Evolutionary conservation across 1,284 basidiomycete species (phyloP).

Genomic region (Marasmius oreades): DNA sequence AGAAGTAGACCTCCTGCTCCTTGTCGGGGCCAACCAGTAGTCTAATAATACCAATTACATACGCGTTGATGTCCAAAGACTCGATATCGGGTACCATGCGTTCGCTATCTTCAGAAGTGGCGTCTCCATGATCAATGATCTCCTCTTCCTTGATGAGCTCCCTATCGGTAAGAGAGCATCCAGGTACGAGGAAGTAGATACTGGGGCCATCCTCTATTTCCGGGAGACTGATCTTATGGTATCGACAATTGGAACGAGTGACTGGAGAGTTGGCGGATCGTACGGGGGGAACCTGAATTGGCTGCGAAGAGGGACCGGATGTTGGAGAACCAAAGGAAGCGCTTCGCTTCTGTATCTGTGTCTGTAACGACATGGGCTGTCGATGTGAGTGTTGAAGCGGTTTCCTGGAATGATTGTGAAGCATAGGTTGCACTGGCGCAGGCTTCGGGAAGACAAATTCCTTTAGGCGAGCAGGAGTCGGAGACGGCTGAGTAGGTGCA

Average conservation of each 20-base stretch:
- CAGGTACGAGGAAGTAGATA: slow-evolving; percentile 59
- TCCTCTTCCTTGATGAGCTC: slow-evolving; percentile 56
- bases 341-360: slow-evolving; percentile 7
- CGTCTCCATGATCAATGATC: slow-evolving; percentile 56
- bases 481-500: slow-evolving; percentile 21
- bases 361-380: slow-evolving; percentile 21
- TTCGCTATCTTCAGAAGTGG: slow-evolving; percentile 44
- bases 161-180: slow-evolving; percentile 54
- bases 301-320: slow-evolving; percentile 2
- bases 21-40: slow-evolving; percentile 60
- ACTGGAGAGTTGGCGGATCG: slow-evolving; percentile 30
- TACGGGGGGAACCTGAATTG: neutral
- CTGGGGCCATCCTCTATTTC: slow-evolving; percentile 48
- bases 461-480: slow-evolving; percentile 26
- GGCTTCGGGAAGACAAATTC: slow-evolving; percentile 17
- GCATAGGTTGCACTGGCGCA: slow-evolving; percentile 17
- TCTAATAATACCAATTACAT: slow-evolving; percentile 51
- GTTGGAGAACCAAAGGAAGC: neutral
- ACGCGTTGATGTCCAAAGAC: slow-evolving; percentile 43
- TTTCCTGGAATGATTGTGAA: slow-evolving; percentile 12
- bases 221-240: slow-evolving; percentile 61
- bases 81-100: slow-evolving; percentile 48
- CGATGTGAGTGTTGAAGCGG: slow-evolving; percentile 28
- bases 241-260: slow-evolving; percentile 62
- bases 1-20: slow-evolving; percentile 61